Evolutionary conservation across 140 eudicot genomes (phyloP).

Genomic region (Flaveria floridana): DNA sequence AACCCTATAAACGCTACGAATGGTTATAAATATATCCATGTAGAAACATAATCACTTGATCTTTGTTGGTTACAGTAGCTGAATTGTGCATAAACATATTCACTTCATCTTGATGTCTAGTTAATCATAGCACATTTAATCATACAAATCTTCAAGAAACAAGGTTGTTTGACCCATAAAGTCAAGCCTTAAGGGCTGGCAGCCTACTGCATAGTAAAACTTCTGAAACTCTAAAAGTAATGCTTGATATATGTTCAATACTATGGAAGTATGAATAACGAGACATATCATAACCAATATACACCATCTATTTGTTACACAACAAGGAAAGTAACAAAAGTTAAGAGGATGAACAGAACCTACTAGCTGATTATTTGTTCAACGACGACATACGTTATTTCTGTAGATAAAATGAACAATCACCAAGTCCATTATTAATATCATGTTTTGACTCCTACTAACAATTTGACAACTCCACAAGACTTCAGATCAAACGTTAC

Average conservation of each 20-base stretch:
- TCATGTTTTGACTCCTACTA: not conserved
- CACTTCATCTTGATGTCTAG: not conserved
- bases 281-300: not conserved
- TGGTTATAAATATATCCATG: not conserved
- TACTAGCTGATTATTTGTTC: not conserved
- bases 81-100: not conserved
- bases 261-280: not conserved
- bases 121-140: not conserved
- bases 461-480: not conserved
- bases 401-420: not conserved
- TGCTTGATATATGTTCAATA: slow-evolving; percentile 1
- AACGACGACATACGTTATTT: too few species aligned
- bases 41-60: not conserved
- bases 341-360: not conserved
- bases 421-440: not conserved
- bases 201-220: too few species aligned
- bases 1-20: slow-evolving; percentile 34
- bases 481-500: not conserved
- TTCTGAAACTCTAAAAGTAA: too few species aligned
- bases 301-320: not conserved
- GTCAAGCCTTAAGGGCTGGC: not conserved
- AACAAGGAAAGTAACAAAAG: not conserved
- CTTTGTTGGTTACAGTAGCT: not conserved
- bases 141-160: not conserved
- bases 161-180: slow-evolving; percentile 13